These are phyloP conservation scores for Apiospora kogelbergensis DNA, from an alignment of 2,329 filamentous ascomycete genomes.

Conservation along the genomic window DNA sequence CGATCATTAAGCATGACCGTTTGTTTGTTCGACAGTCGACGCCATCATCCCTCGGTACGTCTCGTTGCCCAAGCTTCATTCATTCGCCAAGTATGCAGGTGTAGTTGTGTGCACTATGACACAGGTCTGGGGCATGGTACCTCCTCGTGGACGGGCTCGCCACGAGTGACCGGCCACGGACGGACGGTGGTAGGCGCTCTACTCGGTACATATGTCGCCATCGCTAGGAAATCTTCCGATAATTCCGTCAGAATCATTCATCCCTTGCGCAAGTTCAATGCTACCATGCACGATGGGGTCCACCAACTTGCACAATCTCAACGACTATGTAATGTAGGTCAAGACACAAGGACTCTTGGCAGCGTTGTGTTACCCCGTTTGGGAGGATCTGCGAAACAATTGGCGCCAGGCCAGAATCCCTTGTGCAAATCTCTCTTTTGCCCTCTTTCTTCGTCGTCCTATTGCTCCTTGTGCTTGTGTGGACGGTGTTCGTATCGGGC, in stretches of 20 bases:
- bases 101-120: not conserved
- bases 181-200: not conserved
- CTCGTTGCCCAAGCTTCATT: not conserved
- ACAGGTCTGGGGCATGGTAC: not conserved
- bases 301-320: too few species aligned
- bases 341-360: too few species aligned
- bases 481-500: not conserved
- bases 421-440: not conserved
- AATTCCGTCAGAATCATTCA: not conserved
- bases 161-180: not conserved
- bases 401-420: not conserved
- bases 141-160: not conserved
- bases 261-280: not conserved
- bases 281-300: not conserved
- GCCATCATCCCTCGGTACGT: not conserved
- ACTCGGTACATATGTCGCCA: not conserved
- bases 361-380: not conserved
- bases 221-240: constrained; percentile 7
- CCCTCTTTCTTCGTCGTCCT: not conserved
- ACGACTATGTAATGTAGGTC: too few species aligned
- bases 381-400: constrained; percentile 16
- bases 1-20: not conserved
- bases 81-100: not conserved
- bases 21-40: not conserved
- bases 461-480: not conserved